Evolutionary conservation across 1,284 basidiomycete genomes (phyloP).

Genomic region (Vanrija sp.): DNA sequence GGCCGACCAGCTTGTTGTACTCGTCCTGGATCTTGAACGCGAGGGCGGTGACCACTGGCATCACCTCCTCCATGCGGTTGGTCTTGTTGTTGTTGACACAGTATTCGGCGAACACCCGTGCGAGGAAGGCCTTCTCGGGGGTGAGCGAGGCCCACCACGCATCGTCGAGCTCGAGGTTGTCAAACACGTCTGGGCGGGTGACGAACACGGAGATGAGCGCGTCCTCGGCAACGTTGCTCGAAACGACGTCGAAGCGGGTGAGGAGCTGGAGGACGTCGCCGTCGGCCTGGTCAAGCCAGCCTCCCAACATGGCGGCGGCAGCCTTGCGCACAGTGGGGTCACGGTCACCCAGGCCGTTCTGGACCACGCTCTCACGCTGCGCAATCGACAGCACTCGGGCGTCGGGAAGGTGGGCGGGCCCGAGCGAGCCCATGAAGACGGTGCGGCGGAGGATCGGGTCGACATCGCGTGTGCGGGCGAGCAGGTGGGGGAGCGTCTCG

Average conservation of each 20-base stretch:
- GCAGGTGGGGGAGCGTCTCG: conserved; percentile 62
- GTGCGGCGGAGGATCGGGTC: conserved; percentile 78
- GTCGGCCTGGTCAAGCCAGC: conserved; percentile 65
- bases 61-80: conserved; percentile 63
- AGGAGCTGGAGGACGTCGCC: conserved; percentile 60
- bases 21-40: conserved; percentile 79
- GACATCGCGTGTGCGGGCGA: conserved; percentile 78
- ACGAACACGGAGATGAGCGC: conserved; percentile 64
- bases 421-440: conserved; percentile 65
- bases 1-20: conserved; percentile 65
- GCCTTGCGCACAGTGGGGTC: conserved; percentile 77
- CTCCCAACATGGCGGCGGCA: conserved; percentile 68
- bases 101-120: conserved; percentile 78
- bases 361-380: conserved; percentile 72
- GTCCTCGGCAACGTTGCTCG: conserved; percentile 61
- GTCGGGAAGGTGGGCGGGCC: conserved; percentile 57
- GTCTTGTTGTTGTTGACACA: conserved; percentile 65
- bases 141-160: conserved; percentile 66
- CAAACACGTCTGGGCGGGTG: conserved; percentile 58
- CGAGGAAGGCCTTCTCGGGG: conserved; percentile 78
- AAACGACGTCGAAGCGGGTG: conserved; percentile 60
- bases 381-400: conserved; percentile 67
- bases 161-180: conserved; percentile 70
- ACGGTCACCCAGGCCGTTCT: conserved; percentile 81
- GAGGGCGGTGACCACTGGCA: conserved; percentile 85